Evolutionary conservation across 331 rosid species (phyloP).

Genomic region (Stylosanthes scabra): DNA sequence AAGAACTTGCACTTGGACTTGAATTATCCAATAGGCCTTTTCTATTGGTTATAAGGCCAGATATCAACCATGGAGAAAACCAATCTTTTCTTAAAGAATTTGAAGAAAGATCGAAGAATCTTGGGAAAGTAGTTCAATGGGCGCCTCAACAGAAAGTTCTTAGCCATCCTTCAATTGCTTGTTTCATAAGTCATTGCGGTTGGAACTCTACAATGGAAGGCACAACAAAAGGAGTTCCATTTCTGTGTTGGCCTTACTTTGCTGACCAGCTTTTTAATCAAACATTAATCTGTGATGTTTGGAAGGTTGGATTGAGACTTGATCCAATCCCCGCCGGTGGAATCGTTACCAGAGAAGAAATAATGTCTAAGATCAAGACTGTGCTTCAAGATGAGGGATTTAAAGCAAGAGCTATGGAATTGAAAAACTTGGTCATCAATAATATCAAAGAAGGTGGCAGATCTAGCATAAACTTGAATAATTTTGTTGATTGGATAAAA

Average conservation of each 20-base stretch:
- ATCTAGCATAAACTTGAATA: constrained; percentile 42
- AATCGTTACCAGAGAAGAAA: constrained; percentile 32
- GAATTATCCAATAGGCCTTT: constrained; percentile 46
- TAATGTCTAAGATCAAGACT: constrained; percentile 35
- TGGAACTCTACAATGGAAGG: constrained; percentile 65
- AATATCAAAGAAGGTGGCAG: constrained; percentile 47
- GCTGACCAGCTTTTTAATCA: constrained; percentile 56
- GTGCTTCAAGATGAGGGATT: constrained; percentile 36
- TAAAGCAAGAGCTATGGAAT: constrained; percentile 37
- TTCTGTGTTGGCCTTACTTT: constrained; percentile 59
- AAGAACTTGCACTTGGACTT: constrained; percentile 52
- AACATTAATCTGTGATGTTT: constrained; percentile 51
- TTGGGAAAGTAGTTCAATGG: constrained; percentile 43
- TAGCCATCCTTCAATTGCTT: constrained; percentile 47
- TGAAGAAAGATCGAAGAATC: constrained; percentile 30
- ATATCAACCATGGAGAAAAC: constrained; percentile 13
- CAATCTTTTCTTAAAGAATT: constrained; percentile 34
- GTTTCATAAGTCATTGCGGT: constrained; percentile 59
- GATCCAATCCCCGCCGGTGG: constrained; percentile 14
- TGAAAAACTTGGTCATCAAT: constrained; percentile 26
- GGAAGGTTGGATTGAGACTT: constrained; percentile 50
- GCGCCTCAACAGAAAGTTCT: constrained; percentile 52
- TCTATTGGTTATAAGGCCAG: constrained; percentile 48
- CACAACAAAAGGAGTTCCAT: constrained; percentile 45
- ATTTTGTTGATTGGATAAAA: constrained; percentile 47